A percentile compares a stretch with the other conserved stretches of the same genome.
phyloP scores from a whole-genome alignment of 2,329 filamentous ascomycete species.

The Domatiomyces catenatus region DNA sequence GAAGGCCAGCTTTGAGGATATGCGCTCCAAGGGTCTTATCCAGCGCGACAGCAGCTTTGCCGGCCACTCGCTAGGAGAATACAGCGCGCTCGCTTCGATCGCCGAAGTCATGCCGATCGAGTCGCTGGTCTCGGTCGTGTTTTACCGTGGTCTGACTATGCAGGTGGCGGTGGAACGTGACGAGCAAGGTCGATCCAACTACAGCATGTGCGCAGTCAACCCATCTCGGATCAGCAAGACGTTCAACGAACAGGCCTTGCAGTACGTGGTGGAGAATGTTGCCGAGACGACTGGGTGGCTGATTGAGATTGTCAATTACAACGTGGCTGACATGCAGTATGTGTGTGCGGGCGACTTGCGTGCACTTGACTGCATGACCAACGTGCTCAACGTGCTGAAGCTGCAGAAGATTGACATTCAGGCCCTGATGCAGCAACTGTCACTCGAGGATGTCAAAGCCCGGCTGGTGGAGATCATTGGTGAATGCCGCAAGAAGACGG shows the following conservation, averaged over 20 bases:
- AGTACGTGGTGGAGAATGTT: conserved; percentile 93
- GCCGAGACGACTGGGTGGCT: conserved; percentile 89
- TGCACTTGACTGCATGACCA: conserved; percentile 51
- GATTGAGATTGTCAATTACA: conserved; percentile 96
- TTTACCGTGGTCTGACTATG: conserved; percentile 98
- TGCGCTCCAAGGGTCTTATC: conserved; percentile 92
- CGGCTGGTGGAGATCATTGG: conserved; percentile 84
- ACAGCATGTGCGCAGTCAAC: conserved; percentile 98
- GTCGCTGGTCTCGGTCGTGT: conserved; percentile 92
- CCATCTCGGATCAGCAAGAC: conserved; percentile 96
- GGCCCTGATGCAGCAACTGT: conserved; percentile 70
- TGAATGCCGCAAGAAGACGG: conserved; percentile 71
- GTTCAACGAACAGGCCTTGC: conserved; percentile 92
- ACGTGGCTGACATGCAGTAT: conserved; percentile 56
- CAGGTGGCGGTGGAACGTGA: conserved; percentile 97
- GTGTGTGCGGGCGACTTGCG: conserved; percentile 52
- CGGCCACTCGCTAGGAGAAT: conserved; percentile 94
- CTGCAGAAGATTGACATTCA: conserved; percentile 95
- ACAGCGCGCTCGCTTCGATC: conserved; percentile 87
- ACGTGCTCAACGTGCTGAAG: conserved; percentile 90
- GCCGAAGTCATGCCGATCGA: conserved; percentile 99
- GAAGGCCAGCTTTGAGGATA: conserved; percentile 98
- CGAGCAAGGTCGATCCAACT: conserved; percentile 82
- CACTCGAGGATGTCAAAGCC: conserved; percentile 77
- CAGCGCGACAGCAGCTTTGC: conserved; percentile 94